Conservation (phyloP, 139 green algal species). For the Tetraselmis chui region DNA sequence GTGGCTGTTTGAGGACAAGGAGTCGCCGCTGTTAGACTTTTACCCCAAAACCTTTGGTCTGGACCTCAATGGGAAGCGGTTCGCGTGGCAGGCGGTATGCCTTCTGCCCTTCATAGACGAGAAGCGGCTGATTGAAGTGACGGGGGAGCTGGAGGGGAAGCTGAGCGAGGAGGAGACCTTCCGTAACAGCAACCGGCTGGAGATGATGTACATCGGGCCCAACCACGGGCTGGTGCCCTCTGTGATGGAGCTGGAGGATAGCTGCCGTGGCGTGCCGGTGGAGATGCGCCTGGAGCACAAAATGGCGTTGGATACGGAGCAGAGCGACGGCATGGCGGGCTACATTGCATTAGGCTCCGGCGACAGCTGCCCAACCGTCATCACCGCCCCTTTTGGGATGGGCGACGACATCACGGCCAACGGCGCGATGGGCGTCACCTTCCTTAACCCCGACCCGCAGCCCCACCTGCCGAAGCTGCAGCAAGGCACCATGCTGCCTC, state of each 20-base stretch:
- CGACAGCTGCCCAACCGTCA: constrained; percentile 62
- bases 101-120: constrained; percentile 98
- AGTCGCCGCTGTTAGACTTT: constrained; percentile 93
- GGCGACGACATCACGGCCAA: constrained; percentile 71
- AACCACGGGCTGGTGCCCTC: constrained; percentile 66
- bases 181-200: constrained; percentile 52
- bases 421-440: constrained; percentile 55
- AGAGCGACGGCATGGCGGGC: constrained; percentile 59
- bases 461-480: constrained; percentile 44
- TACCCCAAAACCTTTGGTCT: constrained; percentile 90
- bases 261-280: neutral
- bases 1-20: constrained; percentile 66
- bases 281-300: constrained; percentile 13
- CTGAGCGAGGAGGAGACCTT: constrained; percentile 56
- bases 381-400: constrained; percentile 63
- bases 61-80: constrained; percentile 99
- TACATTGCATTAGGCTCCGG: constrained; percentile 52
- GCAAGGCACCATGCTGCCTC: constrained; percentile 28
- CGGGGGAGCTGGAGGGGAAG: constrained; percentile 42
- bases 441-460: constrained; percentile 50
- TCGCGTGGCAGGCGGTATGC: constrained; percentile 71
- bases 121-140: constrained; percentile 34
- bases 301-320: constrained; percentile 8
- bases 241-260: constrained; percentile 57
- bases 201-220: constrained; percentile 70